Evolutionary conservation across 495 filamentous ascomycete species (phyloP).

Genomic region (Xylaria grammica): DNA sequence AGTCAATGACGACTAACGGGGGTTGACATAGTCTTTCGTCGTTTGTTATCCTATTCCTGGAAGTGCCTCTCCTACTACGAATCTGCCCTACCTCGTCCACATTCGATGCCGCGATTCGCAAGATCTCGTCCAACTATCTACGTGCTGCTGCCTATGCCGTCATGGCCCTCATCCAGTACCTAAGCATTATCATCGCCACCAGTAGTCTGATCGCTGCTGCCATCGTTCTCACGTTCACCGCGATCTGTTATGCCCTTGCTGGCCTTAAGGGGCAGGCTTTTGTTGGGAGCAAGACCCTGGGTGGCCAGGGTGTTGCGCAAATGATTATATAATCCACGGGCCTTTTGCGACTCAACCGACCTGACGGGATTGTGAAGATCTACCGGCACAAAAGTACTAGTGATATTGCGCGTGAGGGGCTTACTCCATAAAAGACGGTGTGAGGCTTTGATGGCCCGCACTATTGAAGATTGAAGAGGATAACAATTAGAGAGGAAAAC

Average conservation of each 20-base stretch:
- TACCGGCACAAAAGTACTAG: conserved; percentile 5
- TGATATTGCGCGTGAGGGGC: not conserved
- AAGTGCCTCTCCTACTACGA: conserved; percentile 93
- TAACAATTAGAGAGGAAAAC: conserved; percentile 2
- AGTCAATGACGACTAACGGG: conserved; percentile 25
- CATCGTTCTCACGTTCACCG: conserved; percentile 77
- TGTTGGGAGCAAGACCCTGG: conserved; percentile 94
- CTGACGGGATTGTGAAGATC: conserved; percentile 6
- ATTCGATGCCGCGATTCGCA: conserved; percentile 91
- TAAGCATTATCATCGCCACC: conserved; percentile 66
- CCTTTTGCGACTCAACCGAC: conserved; percentile 3
- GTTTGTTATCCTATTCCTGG: conserved; percentile 93
- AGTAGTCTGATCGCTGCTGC: conserved; percentile 86
- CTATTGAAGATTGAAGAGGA: conserved; percentile 1
- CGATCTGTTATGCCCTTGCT: conserved; percentile 80
- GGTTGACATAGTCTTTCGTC: conserved; percentile 66
- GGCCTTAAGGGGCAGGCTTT: conserved; percentile 92
- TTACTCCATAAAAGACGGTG: not conserved
- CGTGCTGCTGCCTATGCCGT: conserved; percentile 86
- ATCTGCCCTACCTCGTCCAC: conserved; percentile 93
- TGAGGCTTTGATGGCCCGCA: not conserved
- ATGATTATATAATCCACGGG: conserved; percentile 83
- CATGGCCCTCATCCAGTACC: conserved; percentile 84
- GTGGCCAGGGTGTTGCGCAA: conserved; percentile 91
- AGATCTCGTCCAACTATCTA: conserved; percentile 94